Percentiles rank a stretch among this genome's conserved stretches.
Conservation (phyloP, 371 early-diverging fungal genomes). For the Mucor sp. region DNA sequence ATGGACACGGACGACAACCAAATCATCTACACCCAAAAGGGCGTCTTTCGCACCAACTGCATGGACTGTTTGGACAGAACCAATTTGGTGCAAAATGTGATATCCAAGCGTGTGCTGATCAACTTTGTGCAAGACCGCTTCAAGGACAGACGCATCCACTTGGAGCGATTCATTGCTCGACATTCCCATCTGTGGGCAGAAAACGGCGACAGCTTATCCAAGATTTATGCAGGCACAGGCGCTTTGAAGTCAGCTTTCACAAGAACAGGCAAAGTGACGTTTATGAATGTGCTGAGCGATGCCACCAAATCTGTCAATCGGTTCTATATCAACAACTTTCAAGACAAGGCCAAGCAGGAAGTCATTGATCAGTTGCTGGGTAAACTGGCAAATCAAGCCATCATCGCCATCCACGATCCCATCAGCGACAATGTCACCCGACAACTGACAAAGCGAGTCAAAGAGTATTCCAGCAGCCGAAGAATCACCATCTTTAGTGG, state of each 20-base stretch:
- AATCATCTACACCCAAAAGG: conserved; percentile 70
- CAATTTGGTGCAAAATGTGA: conserved; percentile 70
- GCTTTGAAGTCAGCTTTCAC: conserved; percentile 95
- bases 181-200: conserved; percentile 90
- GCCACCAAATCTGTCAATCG: conserved; percentile 91
- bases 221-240: conserved; percentile 98
- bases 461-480: conserved; percentile 57
- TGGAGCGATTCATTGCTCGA: conserved; percentile 32
- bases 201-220: conserved; percentile 94
- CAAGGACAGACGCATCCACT: conserved; percentile 1
- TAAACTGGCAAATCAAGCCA: conserved; percentile 56
- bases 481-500: conserved; percentile 73
- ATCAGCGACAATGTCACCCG: conserved; percentile 60
- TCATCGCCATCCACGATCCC: conserved; percentile 63
- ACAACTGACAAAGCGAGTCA: conserved; percentile 50
- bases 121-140: conserved; percentile 34
- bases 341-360: conserved; percentile 88
- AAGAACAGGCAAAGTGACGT: conserved; percentile 85
- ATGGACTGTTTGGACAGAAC: conserved; percentile 97
- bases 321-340: conserved; percentile 92
- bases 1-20: conserved; percentile 59
- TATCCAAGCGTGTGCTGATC: conserved; percentile 47
- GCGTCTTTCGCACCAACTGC: conserved; percentile 94
- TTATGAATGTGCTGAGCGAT: conserved; percentile 86
- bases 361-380: conserved; percentile 87